Evolutionary conservation across 2,329 filamentous ascomycete genomes (phyloP), one percentile per base, ranked within the genome.

Genomic region (Hypomyces perniciosus): DNA sequence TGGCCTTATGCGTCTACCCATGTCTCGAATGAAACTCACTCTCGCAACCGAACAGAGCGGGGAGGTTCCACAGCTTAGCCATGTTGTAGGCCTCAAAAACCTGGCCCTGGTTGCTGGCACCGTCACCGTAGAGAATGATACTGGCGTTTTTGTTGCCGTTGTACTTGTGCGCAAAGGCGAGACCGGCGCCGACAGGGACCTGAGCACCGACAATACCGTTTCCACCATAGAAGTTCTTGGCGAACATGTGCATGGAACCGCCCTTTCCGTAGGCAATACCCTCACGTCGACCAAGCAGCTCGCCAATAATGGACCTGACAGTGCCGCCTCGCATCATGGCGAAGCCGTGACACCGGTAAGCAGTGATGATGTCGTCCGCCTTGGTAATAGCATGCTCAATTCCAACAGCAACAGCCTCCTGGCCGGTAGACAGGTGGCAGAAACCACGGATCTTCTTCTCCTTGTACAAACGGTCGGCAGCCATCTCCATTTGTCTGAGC

Each of bases 11-110:
- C n/a, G 12, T 30, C 12, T 26, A 12, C n/a, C 27, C 8, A 8
- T 5, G 20, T 28, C 42, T 12, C 28, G 33, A 7, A 13, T 27
- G 27, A 40, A 29, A 83, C 90, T 71, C 77, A 96, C 91, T 99
- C 80, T 99, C 93, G 73, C 93, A 99, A 62, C 90, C 91, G 68
- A 99, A 99, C 61, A 99, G 86, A 61, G 91, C 83, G 50, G 93
- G 93, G 44, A 99, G 79, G 64, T 93, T 91, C 93, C 93, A 99
- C 61, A 99, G 85, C 83, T 97, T 97, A 57, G 93, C 93, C 93
- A 99, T 99, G 85, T 99, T 99, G 84, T 95, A 99, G 56, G 93
- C 91, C 81, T 99, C 93, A 66, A 99, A 99, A 63, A 99, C 93
- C 76, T 99, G 93, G 59, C 93, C 93, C 80, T 99, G 93, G 81